These are phyloP conservation scores for Arabis hirsuta DNA, from an alignment of 345 rosid genomes.

Conservation along the genomic window DNA sequence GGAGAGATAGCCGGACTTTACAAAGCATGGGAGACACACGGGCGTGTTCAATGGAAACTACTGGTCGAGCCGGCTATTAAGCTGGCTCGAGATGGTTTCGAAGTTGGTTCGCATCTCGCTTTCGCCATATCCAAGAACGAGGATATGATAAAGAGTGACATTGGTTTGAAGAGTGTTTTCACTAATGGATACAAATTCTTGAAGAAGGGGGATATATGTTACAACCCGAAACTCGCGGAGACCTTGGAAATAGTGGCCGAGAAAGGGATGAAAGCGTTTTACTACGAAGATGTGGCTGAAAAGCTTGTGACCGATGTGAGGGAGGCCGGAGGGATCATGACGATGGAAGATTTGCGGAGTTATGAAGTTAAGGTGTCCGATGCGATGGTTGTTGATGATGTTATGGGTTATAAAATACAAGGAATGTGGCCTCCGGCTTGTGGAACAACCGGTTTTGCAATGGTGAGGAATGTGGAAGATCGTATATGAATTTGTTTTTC, in stretches of 20 bases:
- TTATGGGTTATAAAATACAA: conserved; percentile 60
- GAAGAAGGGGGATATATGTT: conserved; percentile 63
- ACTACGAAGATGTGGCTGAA: conserved; percentile 68
- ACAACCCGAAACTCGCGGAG: conserved; percentile 57
- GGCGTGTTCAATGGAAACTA: conserved; percentile 66
- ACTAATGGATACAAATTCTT: conserved; percentile 67
- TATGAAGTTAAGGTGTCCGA: conserved; percentile 64
- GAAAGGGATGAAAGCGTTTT: conserved; percentile 66
- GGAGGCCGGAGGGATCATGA: conserved; percentile 75
- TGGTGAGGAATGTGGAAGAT: conserved; percentile 50
- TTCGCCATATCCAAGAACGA: conserved; percentile 31
- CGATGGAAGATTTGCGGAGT: conserved; percentile 73
- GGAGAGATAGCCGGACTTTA: conserved; percentile 89
- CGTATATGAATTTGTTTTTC: neutral
- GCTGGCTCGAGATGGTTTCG: conserved; percentile 70
- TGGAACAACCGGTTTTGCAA: conserved; percentile 74
- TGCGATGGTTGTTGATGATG: conserved; percentile 53
- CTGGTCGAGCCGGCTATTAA: conserved; percentile 68
- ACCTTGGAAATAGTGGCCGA: conserved; percentile 68
- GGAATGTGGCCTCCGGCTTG: conserved; percentile 94
- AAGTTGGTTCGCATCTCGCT: conserved; percentile 63
- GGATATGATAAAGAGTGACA: conserved; percentile 53
- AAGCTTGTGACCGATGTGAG: conserved; percentile 65
- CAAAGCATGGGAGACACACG: conserved; percentile 70
- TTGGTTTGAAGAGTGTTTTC: conserved; percentile 60